Base-by-base conservation (phyloP, 2,329 filamentous ascomycete species). In the Fusarium phyllophilum region DNA sequence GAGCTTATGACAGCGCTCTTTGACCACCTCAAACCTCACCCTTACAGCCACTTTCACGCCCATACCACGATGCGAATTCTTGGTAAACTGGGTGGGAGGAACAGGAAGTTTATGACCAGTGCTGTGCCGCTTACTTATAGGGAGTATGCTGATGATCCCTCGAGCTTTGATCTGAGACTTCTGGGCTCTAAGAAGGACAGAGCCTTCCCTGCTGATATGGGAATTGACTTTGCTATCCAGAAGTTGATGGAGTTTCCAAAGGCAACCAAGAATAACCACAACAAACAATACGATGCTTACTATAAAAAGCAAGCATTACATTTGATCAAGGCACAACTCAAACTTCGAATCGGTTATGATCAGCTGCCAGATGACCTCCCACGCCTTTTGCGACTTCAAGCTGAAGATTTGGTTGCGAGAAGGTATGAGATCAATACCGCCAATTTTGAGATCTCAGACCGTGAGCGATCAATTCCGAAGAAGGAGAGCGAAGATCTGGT, bases 1-100 rank as follows among this genome's bases (percentile, higher is more conserved):
- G 96, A 99, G 80, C 87, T 99, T 49, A 99, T 99, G 96, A 96
- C 95, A 52, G 96, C 96, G 3, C 87, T 99, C 3, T 99, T 97
- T 88, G 95, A 98, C 73, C 97, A 99, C 81, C 88, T 99, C 46
- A 93, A 93, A 77, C 97, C 96, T 13, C 92, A 95, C 72, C 96
- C 96, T 0, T 97, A 99, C 82, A 97, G 93, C 78, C 97, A 99
- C 82, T 97, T 98, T 82, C 96, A 98, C 79, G 94, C 97, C 1
- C 96, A 99, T 80, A 98, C 96, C 0, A 98, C 96, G 0, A 97
- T 99, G 92, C 89, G 96, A 51, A 99, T 99, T 65, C 88, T 99
- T 5, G 96, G 96, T 20, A 99, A 99, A 82, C 89, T 99, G 18
- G 96, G 97, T 51, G 96, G 96, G 13, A 91, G 96, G 33, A 99